Conservation (phyloP, 2,329 filamentous ascomycete genomes). For the Dactylellina parvicollis region DNA sequence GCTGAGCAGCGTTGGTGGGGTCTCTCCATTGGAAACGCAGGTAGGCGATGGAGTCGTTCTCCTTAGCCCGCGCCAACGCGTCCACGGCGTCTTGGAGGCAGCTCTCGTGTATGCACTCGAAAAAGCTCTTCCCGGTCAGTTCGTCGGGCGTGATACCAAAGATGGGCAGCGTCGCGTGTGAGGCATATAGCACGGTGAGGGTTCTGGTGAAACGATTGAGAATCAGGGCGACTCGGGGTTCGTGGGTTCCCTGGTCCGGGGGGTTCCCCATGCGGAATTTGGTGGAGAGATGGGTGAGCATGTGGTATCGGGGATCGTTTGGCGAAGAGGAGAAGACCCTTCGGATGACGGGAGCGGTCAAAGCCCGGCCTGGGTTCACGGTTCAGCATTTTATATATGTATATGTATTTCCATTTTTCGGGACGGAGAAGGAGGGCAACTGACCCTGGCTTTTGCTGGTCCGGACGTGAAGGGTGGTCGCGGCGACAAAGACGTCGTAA, state of each 20-base stretch:
- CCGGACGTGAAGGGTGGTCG: conserved; percentile 78
- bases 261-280: conserved; percentile 72
- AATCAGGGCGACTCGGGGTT: conserved; percentile 84
- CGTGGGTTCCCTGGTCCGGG: conserved; percentile 70
- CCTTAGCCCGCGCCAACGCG: conserved; percentile 84
- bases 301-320: conserved; percentile 85
- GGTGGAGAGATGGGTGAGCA: conserved; percentile 83
- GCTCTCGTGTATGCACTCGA: conserved; percentile 82
- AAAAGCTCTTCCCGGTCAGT: conserved; percentile 81
- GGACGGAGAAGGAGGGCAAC: conserved; percentile 60
- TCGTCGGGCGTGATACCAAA: conserved; percentile 76
- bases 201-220: conserved; percentile 86
- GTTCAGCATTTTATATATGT: conserved; percentile 44
- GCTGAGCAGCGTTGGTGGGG: conserved; percentile 66
- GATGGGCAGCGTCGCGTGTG: conserved; percentile 77
- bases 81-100: conserved; percentile 79
- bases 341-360: conserved; percentile 80
- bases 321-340: conserved; percentile 83
- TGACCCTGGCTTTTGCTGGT: conserved; percentile 78
- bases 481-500: conserved; percentile 85
- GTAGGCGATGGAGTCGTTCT: conserved; percentile 90
- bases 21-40: conserved; percentile 85
- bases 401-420: conserved; percentile 14
- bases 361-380: conserved; percentile 72
- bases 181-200: conserved; percentile 85